A percentile compares a stretch with the other conserved stretches of the same genome.
Evolutionary conservation across 2,329 filamentous ascomycete genomes (phyloP).

Genomic region (Hypoxylon sp.): DNA sequence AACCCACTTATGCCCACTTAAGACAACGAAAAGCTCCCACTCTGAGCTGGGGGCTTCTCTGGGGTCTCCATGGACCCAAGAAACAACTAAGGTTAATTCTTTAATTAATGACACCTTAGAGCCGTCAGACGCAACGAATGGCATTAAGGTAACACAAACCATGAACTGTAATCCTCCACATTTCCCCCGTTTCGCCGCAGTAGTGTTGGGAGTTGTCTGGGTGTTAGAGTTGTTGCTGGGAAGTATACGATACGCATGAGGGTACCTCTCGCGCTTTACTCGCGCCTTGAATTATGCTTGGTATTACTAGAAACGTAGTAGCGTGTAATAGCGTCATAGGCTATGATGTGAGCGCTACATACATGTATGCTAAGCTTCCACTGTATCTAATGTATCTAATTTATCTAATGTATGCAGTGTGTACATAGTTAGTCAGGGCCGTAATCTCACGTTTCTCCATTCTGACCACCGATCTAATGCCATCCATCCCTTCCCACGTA

Average conservation of each 20-base stretch:
- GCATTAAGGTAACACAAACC: constrained; percentile 30
- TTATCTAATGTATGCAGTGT: constrained; percentile 20
- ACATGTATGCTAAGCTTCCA: constrained; percentile 23
- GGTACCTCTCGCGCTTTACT: constrained; percentile 34
- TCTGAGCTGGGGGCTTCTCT: constrained; percentile 38
- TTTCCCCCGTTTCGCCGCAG: constrained; percentile 42
- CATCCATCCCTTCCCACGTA: constrained; percentile 6
- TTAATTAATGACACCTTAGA: constrained; percentile 41
- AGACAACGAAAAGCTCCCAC: constrained; percentile 23
- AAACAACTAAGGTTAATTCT: constrained; percentile 38
- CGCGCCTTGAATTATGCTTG: constrained; percentile 17
- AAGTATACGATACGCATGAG: constrained; percentile 40
- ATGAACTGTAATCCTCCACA: constrained; percentile 39
- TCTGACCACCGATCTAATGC: constrained; percentile 21
- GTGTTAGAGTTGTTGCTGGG: constrained; percentile 12
- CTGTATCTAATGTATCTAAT: too few species aligned
- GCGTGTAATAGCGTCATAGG: constrained; percentile 16
- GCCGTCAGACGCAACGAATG: constrained; percentile 33
- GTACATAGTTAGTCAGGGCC: constrained; percentile 19
- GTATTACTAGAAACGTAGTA: constrained; percentile 25
- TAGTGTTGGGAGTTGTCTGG: constrained; percentile 4
- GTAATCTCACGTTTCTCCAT: constrained; percentile 37
- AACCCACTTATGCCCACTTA: constrained; percentile 26
- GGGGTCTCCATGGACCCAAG: constrained; percentile 42
- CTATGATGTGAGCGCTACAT: constrained; percentile 23